Evolutionary conservation across 495 filamentous ascomycete species (phyloP).

Genomic region (Talaromyces liani): DNA sequence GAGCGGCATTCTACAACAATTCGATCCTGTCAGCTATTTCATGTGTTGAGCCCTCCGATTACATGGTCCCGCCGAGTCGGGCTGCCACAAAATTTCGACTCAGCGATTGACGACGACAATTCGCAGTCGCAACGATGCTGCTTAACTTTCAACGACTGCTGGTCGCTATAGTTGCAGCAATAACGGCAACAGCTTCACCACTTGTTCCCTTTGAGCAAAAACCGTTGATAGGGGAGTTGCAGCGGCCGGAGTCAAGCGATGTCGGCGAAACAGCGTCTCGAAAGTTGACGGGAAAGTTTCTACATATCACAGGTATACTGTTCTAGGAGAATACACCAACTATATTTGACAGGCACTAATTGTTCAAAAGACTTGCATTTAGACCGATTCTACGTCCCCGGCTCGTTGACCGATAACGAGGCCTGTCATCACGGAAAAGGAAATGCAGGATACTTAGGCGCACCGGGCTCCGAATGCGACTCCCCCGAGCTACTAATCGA

Average conservation of each 20-base stretch:
- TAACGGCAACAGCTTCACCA: background rate
- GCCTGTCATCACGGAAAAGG: slow-evolving; percentile 79
- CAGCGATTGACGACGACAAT: background rate
- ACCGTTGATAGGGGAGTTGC: slow-evolving; percentile 9
- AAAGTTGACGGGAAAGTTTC: slow-evolving; percentile 58
- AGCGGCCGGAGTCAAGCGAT: slow-evolving; percentile 3
- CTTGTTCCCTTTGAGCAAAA: slow-evolving; percentile 10
- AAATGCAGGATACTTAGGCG: slow-evolving; percentile 70
- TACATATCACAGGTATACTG: slow-evolving; percentile 88
- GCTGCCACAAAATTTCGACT: background rate
- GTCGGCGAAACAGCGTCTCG: slow-evolving; percentile 5
- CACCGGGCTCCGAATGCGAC: slow-evolving; percentile 84
- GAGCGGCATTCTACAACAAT: background rate
- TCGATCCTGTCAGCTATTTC: background rate
- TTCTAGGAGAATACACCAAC: too few relatives aligned
- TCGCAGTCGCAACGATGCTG: background rate
- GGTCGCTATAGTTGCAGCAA: slow-evolving; percentile 1
- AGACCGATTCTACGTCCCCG: slow-evolving; percentile 73
- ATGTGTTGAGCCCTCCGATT: background rate
- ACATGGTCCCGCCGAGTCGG: slow-evolving; percentile 9
- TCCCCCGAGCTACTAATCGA: slow-evolving; percentile 72
- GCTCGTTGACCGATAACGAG: slow-evolving; percentile 59
- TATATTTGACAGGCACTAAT: background rate
- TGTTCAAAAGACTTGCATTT: slow-evolving; percentile 70
- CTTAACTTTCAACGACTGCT: background rate